Conservation (phyloP, 441 rosid genomes). For the Hypseocharis bilobata region DNA sequence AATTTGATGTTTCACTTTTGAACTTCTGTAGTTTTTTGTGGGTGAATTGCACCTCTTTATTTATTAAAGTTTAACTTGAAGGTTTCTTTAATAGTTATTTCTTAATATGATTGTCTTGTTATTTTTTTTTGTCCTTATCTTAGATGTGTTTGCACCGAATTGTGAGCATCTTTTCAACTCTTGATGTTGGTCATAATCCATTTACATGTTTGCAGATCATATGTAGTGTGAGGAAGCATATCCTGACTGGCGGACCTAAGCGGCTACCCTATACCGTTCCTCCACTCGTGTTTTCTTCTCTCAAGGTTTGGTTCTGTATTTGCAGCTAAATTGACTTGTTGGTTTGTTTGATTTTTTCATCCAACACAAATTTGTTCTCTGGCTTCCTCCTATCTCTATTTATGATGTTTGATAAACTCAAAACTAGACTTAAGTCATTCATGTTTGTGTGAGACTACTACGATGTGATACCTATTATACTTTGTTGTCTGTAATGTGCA, state of each 20-base stretch:
- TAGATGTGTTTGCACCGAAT: background rate
- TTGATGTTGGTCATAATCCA: background rate
- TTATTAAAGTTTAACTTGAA: background rate
- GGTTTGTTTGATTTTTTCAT: background rate
- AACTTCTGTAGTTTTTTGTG: background rate
- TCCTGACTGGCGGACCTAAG: constrained; percentile 75
- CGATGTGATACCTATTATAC: constrained; percentile 4
- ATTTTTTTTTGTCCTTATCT: background rate
- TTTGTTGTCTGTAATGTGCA: constrained; percentile 24
- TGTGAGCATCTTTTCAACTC: background rate
- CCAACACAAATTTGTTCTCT: background rate
- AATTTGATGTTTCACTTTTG: constrained; percentile 5
- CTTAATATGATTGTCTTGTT: background rate
- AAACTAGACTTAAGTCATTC: background rate
- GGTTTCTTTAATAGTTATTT: background rate
- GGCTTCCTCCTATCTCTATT: background rate
- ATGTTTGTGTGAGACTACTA: background rate
- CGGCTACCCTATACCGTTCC: constrained; percentile 78
- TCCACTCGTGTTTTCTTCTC: constrained; percentile 73
- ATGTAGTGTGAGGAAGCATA: constrained; percentile 59
- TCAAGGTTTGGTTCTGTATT: constrained; percentile 53
- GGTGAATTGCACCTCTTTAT: background rate
- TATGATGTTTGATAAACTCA: background rate
- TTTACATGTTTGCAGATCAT: constrained; percentile 49
- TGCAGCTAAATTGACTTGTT: constrained; percentile 10